These are phyloP conservation scores for Hirsutella rhossiliensis DNA, from an alignment of 2,329 filamentous ascomycete species.

Conservation along the genomic window DNA sequence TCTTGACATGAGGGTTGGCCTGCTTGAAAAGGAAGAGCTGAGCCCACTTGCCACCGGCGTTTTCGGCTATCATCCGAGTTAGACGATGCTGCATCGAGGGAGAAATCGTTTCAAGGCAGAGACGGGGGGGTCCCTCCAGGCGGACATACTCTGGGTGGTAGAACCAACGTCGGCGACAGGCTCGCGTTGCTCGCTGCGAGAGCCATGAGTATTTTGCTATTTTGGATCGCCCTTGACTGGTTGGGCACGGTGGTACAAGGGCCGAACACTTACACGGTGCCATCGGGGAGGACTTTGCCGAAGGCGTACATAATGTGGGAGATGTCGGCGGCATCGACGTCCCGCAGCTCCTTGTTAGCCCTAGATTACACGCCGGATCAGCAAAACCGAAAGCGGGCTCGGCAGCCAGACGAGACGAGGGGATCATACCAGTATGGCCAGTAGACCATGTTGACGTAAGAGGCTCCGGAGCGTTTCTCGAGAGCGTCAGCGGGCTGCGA, in stretches of 20 bases:
- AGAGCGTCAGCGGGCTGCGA: not conserved
- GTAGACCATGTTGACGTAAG: not conserved
- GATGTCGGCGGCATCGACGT: not conserved
- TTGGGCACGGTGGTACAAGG: not conserved
- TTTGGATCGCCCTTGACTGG: not conserved
- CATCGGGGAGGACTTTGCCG: not conserved
- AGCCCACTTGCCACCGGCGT: not conserved
- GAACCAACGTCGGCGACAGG: not conserved
- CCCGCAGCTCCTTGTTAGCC: not conserved
- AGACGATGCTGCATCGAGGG: not conserved
- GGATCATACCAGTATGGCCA: not conserved
- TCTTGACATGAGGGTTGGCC: not conserved
- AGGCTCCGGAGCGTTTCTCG: not conserved
- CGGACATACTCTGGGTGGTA: not conserved
- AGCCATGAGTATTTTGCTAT: not conserved
- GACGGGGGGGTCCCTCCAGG: not conserved
- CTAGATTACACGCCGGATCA: not conserved
- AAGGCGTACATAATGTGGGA: constrained; percentile 1
- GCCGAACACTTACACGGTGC: not conserved
- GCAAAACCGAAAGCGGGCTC: not conserved
- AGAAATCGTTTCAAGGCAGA: too few relatives aligned
- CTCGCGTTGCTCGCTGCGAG: not conserved
- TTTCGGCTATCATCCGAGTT: not conserved
- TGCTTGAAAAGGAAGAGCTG: not conserved
- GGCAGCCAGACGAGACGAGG: not conserved